Evolutionary conservation across 768 basidiomycete genomes (phyloP).

Genomic region (Tephrocybe sp.): DNA sequence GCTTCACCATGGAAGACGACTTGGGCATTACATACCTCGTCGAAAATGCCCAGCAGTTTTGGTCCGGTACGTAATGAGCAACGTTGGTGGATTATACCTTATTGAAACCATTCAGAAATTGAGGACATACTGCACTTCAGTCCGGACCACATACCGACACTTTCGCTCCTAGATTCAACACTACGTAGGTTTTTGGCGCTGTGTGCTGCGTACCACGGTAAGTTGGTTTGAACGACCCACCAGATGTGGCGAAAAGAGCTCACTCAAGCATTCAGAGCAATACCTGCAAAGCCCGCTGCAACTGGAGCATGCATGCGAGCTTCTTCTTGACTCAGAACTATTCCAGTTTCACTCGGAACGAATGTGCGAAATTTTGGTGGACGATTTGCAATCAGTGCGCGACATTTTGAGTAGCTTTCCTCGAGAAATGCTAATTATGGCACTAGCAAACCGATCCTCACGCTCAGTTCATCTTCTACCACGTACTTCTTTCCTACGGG

Average conservation of each 20-base stretch:
- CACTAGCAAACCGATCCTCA: slow-evolving; percentile 82
- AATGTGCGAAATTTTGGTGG: slow-evolving; percentile 78
- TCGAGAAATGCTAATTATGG: slow-evolving; percentile 8
- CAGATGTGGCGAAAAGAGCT: not conserved
- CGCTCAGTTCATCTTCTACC: slow-evolving; percentile 73
- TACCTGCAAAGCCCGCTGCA: slow-evolving; percentile 84
- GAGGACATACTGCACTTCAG: slow-evolving; percentile 78
- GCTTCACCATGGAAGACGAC: slow-evolving; percentile 56
- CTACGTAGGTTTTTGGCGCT: slow-evolving; percentile 74
- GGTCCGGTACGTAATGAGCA: slow-evolving; percentile 64
- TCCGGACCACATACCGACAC: slow-evolving; percentile 55
- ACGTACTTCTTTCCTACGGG: slow-evolving; percentile 74
- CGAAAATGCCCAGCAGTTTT: slow-evolving; percentile 83
- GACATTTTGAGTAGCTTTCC: slow-evolving; percentile 3
- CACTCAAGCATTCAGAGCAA: slow-evolving; percentile 54
- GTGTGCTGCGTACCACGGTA: slow-evolving; percentile 86
- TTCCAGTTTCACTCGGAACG: slow-evolving; percentile 90
- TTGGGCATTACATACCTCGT: slow-evolving; percentile 83
- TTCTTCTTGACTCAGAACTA: slow-evolving; percentile 80
- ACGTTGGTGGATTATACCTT: not conserved
- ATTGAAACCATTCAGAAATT: slow-evolving; percentile 55
- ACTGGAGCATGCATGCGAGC: slow-evolving; percentile 76
- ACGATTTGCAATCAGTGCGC: slow-evolving; percentile 66
- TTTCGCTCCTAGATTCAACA: slow-evolving; percentile 76
- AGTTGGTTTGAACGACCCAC: slow-evolving; percentile 20